Conservation (phyloP, 2,329 filamentous ascomycete genomes). For the Calonectria montana region DNA sequence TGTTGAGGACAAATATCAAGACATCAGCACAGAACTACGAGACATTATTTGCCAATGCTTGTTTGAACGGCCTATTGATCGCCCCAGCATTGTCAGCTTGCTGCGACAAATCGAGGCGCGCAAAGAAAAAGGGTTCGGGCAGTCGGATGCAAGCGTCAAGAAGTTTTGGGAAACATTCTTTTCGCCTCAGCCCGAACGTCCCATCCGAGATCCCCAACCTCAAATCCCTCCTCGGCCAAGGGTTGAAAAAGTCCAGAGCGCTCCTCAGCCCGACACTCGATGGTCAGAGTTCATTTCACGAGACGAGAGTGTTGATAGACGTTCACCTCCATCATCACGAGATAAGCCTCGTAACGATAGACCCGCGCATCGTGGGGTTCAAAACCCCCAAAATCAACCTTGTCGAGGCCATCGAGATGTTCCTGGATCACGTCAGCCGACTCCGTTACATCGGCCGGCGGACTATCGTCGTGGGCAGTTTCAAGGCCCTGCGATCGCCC, state of each 20-base stretch:
- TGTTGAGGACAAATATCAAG: neutral
- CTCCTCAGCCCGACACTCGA: neutral
- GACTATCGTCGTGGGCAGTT: neutral
- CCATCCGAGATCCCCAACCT: neutral
- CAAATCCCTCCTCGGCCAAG: neutral
- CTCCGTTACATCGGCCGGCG: too few species aligned
- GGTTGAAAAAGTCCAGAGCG: neutral
- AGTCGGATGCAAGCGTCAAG: constrained; percentile 25
- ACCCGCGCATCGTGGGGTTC: neutral
- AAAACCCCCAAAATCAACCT: neutral
- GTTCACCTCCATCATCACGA: neutral
- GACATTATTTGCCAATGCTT: constrained; percentile 40
- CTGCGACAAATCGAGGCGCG: constrained; percentile 32
- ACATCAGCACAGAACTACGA: constrained; percentile 37
- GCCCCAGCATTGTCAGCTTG: constrained; percentile 39
- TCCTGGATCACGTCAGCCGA: too few species aligned
- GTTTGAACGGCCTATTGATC: constrained; percentile 39
- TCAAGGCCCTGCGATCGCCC: neutral
- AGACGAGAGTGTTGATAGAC: neutral
- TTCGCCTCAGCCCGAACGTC: neutral
- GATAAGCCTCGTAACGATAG: neutral
- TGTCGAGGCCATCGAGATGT: neutral
- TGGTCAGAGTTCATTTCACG: neutral
- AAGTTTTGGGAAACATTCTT: constrained; percentile 35
- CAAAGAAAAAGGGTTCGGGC: constrained; percentile 31